phyloP scores from a whole-genome alignment of 1,284 basidiomycete genomes.

The Tremellales sp. region DNA sequence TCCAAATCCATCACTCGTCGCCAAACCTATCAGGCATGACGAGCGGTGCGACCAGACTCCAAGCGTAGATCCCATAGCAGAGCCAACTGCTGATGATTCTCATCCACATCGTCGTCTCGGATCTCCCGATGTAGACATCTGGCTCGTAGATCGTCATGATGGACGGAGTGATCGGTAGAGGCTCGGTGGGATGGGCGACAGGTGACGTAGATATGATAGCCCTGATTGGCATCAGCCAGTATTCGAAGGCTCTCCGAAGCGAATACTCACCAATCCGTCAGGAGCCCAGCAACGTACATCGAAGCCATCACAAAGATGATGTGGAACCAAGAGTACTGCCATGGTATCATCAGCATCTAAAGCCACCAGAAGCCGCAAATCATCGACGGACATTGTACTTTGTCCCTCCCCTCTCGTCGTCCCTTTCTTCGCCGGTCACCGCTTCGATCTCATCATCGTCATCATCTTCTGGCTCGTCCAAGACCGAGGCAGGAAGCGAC shows the following conservation, averaged over 20 bases:
- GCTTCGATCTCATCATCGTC: constrained; percentile 73
- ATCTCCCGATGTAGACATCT: constrained; percentile 91
- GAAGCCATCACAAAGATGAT: constrained; percentile 92
- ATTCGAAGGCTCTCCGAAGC: neutral
- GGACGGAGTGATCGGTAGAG: constrained; percentile 8
- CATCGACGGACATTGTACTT: constrained; percentile 75
- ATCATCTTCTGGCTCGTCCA: constrained; percentile 71
- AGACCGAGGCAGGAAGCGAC: constrained; percentile 88
- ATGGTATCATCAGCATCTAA: constrained; percentile 1
- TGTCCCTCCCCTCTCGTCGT: constrained; percentile 95
- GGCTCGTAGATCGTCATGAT: constrained; percentile 21
- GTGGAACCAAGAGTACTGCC: constrained; percentile 96
- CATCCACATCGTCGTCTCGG: constrained; percentile 99
- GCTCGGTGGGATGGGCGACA: constrained; percentile 31
- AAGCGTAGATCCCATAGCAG: constrained; percentile 81
- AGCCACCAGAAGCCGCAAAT: neutral
- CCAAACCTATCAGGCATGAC: constrained; percentile 66
- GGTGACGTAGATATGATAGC: constrained; percentile 42
- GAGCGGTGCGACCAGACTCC: constrained; percentile 86
- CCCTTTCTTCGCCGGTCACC: constrained; percentile 65
- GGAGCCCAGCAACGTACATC: constrained; percentile 98
- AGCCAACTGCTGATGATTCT: constrained; percentile 92
- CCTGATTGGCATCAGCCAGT: constrained; percentile 12
- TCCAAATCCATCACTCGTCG: constrained; percentile 14
- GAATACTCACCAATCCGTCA: constrained; percentile 86